These are phyloP conservation scores for Sphaerulina musiva DNA, from an alignment of 2,329 filamentous ascomycete species.

Conservation along the genomic window DNA sequence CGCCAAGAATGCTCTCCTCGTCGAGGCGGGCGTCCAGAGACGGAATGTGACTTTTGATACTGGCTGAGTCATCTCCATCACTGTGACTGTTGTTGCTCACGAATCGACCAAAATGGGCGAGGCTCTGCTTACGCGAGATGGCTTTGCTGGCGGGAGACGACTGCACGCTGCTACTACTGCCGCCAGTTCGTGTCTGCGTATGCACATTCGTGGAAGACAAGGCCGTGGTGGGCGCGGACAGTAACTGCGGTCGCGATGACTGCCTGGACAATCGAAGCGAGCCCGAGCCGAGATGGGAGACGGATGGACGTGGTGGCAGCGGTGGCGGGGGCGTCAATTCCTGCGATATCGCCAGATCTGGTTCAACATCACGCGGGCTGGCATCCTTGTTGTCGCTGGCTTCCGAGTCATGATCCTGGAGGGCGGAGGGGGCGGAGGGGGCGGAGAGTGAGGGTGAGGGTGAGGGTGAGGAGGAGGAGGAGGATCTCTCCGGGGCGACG, in stretches of 20 bases:
- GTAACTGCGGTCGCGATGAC: conserved; percentile 37
- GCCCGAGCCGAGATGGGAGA: conserved; percentile 22
- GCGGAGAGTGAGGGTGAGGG: background rate
- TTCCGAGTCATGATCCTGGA: background rate
- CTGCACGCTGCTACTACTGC: conserved; percentile 32
- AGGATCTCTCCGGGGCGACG: conserved; percentile 4
- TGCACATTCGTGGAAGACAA: conserved; percentile 75
- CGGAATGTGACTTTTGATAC: conserved; percentile 60
- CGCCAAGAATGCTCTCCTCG: conserved; percentile 72
- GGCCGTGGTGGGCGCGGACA: conserved; percentile 72
- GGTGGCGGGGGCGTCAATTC: conserved; percentile 36
- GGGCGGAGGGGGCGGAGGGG: background rate
- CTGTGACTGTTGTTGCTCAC: conserved; percentile 42
- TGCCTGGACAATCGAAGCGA: conserved; percentile 33
- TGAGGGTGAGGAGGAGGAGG: background rate
- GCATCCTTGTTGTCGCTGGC: background rate
- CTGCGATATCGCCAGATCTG: conserved; percentile 21
- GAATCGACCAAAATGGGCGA: conserved; percentile 37
- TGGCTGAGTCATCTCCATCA: conserved; percentile 58
- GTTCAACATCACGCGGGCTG: background rate
- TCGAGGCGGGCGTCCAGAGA: conserved; percentile 61
- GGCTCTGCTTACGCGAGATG: conserved; percentile 37
- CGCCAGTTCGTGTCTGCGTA: conserved; percentile 64
- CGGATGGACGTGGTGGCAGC: conserved; percentile 33
- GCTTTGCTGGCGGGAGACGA: conserved; percentile 30